Evolutionary conservation across 2,329 filamentous ascomycete species (phyloP), one percentile per base, ranked within the genome.

Genomic region (Ceratocystis huliohia): DNA sequence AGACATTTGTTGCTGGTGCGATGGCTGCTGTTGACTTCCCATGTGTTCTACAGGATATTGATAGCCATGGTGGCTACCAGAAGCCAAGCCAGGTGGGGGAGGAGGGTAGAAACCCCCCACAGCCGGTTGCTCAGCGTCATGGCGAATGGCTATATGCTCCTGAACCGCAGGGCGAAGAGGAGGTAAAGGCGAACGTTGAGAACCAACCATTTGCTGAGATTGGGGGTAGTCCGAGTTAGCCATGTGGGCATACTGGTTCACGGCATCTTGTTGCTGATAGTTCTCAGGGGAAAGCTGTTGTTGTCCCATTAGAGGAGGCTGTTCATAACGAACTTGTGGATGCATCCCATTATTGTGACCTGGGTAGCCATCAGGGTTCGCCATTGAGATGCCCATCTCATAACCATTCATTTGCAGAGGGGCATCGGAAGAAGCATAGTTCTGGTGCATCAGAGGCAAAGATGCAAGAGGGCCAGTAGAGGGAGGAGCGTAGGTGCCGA

Each of bases 141-240:
- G 62, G 20, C 33, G 66, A 22, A 64, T 57, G 28, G 45, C 57
- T 22, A 65, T 64, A n/a, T 48, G 13, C 25, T 62, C 48, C 46
- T 48, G 62, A 22, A 33, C 45, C 17, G 61, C 66, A 50, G 68
- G 68, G 10, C 63, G 65, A 28, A 67, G 61, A 57, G 66, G 59
- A 30, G 66, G 66, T 7, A 67, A 25, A 33, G 64, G 59, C n/a
- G 68, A 67, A 22, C 66, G 45, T 33, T 69, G 66, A 22, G 44
- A 41, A n/a, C 28, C 30, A 17, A 53, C 8, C 4, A 65, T 46
- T 61, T 17, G 37, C 37, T 41, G 63, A 17, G 56, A 37, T 45
- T 67, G 67, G 8, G 66, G 28, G 46, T 65, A 68, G 45, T 41
- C 50, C 7, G 50, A 46, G 5, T 28, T 20, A 8, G 44, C n/a